A percentile compares a stretch with the other conserved stretches of the same genome.
Evolutionary conservation across 2,329 filamentous ascomycete species (phyloP).

Genomic region (Clonostachys sp.): DNA sequence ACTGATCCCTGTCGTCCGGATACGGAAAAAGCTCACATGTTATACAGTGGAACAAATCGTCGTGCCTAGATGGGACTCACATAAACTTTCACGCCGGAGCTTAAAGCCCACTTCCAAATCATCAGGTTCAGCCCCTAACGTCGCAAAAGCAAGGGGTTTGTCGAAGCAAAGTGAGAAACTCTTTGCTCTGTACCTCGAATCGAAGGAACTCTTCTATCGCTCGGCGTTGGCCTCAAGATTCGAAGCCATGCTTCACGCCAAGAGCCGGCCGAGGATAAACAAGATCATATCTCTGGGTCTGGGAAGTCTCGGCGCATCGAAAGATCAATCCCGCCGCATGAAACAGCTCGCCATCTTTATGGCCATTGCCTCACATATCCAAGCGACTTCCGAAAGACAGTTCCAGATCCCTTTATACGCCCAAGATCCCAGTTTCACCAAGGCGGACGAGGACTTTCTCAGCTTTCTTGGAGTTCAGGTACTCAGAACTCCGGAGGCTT

Average conservation of each 20-base stretch:
- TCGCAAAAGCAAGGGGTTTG: not conserved
- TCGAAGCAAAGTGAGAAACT: not conserved
- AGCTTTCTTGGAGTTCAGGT: slow-evolving; percentile 4
- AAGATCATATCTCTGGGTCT: not conserved
- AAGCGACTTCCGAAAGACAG: not conserved
- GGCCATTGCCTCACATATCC: slow-evolving; percentile 9
- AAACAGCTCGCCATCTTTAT: slow-evolving; percentile 14
- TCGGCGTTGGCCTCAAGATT: not conserved
- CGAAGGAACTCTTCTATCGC: not conserved
- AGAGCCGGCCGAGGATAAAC: not conserved
- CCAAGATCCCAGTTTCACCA: slow-evolving; percentile 13
- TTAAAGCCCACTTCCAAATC: too few relatives aligned
- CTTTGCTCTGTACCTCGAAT: not conserved
- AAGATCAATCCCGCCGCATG: slow-evolving; percentile 12
- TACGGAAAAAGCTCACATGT: too few relatives aligned
- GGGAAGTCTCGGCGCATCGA: slow-evolving; percentile 4
- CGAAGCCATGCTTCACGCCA: not conserved
- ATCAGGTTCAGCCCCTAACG: not conserved
- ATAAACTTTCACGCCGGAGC: too few relatives aligned
- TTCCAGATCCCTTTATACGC: slow-evolving; percentile 5
- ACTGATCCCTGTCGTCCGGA: too few relatives aligned
- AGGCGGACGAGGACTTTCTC: slow-evolving; percentile 7
- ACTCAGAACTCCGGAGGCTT: slow-evolving; percentile 9
- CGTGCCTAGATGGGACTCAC: too few relatives aligned
- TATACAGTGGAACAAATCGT: too few relatives aligned